A percentile compares a stretch with the other conserved stretches of the same genome.
These are phyloP conservation scores for Peronospora farinosa DNA, from an alignment of 352 stramenopile genomes.

Conservation along the genomic window DNA sequence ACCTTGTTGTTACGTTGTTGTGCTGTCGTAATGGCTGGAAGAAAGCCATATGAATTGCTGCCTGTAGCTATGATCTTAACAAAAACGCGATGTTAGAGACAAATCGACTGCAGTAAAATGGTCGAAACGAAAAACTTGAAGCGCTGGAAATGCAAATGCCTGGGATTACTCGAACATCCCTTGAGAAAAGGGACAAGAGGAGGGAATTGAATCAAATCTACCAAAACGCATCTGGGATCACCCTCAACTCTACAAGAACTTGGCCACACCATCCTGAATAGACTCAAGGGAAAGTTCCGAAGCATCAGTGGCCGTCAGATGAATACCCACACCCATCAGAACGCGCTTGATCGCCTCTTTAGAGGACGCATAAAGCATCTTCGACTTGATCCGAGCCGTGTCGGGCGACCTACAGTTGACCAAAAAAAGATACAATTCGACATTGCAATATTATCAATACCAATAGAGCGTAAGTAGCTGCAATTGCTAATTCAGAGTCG, in stretches of 20 bases:
- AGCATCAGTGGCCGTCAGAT: constrained; percentile 91
- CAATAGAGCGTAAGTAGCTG: not conserved
- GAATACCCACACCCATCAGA: constrained; percentile 91
- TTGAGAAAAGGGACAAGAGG: constrained; percentile 6
- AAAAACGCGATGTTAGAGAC: too few relatives aligned
- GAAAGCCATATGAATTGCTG: too few relatives aligned
- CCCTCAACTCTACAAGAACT: constrained; percentile 83
- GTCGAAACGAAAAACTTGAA: not conserved
- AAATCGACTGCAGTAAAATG: not conserved
- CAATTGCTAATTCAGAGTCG: not conserved
- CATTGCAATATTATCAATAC: not conserved
- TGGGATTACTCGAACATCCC: constrained; percentile 32
- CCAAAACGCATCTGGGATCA: constrained; percentile 25
- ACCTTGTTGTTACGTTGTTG: not conserved
- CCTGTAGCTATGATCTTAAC: too few relatives aligned
- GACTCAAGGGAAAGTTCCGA: constrained; percentile 80
- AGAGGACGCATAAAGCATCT: constrained; percentile 94
- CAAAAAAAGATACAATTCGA: not conserved
- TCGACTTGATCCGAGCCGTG: constrained; percentile 87
- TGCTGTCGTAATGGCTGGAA: not conserved
- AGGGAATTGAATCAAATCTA: constrained; percentile 24
- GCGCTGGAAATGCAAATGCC: constrained; percentile 25
- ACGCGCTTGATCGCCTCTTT: constrained; percentile 93
- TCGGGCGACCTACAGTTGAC: constrained; percentile 79
- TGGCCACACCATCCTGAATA: constrained; percentile 76